phyloP scores from a whole-genome alignment of 495 filamentous ascomycete species.

The Cercophora samala region DNA sequence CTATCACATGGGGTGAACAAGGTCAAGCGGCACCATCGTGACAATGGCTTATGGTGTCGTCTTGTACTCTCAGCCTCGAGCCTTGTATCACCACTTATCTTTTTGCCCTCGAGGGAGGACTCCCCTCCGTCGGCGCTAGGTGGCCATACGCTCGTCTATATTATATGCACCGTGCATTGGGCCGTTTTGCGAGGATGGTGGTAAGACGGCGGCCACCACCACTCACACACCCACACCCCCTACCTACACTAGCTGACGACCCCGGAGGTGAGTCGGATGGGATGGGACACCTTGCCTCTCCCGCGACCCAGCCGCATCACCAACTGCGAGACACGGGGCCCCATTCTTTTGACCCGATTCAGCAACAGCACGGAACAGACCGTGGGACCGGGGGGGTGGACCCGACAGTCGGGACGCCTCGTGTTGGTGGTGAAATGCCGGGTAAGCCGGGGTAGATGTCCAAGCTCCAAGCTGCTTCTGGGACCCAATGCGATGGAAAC shows the following conservation, averaged over 20 bases:
- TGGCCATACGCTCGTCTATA: background rate
- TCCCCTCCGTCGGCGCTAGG: background rate
- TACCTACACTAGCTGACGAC: background rate
- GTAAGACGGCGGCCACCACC: background rate
- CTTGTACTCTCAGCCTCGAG: slow-evolving; percentile 4
- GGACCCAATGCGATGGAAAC: background rate
- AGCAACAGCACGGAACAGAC: background rate
- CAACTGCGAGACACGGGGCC: background rate
- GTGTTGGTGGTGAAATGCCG: background rate
- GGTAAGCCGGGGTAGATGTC: background rate
- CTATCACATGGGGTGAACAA: background rate
- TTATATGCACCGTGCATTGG: background rate
- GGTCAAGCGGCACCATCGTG: background rate
- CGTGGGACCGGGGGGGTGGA: background rate
- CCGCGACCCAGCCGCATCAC: background rate
- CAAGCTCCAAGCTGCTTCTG: background rate
- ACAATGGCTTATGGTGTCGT: background rate
- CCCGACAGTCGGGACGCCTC: background rate
- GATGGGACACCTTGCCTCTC: background rate
- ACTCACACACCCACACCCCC: background rate
- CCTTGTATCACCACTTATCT: slow-evolving; percentile 1
- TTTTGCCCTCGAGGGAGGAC: background rate
- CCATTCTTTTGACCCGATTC: background rate
- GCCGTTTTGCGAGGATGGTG: slow-evolving; percentile 1
- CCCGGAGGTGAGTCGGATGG: background rate